Evolutionary conservation across 2,329 filamentous ascomycete genomes (phyloP), one percentile per base, ranked within the genome.

Genomic region (Fusarium mexicanum): DNA sequence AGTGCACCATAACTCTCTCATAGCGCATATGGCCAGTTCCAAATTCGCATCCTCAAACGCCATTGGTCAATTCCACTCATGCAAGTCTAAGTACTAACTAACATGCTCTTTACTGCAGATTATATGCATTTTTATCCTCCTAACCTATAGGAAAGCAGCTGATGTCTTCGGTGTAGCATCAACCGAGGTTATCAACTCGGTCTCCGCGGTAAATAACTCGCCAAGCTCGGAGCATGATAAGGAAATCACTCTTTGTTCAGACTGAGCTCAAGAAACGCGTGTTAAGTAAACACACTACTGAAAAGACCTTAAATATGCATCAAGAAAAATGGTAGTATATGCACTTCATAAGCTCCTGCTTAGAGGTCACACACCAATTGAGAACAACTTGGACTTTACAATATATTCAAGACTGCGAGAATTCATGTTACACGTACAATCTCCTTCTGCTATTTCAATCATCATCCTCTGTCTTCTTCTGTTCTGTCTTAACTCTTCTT

Each of bases 341-440:
- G 1, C 24, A 7, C 12, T 26, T 46, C 18, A 26, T 14, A 10
- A 14, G 12, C 17, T 26, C 8, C 44, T 20, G 12, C 24, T 26
- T 13, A 20, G 6, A 47, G 41, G 29, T 24, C 55, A 66, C 41
- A 20, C 3, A 14, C 1, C 18, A 18, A 24, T 16, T 22, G 11
- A 24, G 41, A 38, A 29, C 33, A 41, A 50, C 6, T 40, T 72
- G 57, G 71, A 71, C 67, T 74, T 74, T 69, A 65, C 70, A 72
- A 68, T 78, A 68, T 72, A 76, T 76, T 77, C 66, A 76, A 77
- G 64, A 76, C 72, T 70, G 69, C 73, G 26, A 64, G 72, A 76
- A 69, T 65, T 78, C 76, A 69, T 76, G 74, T 67, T 77, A 76
- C 70, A 77, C 76, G 70, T 78, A 77, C 76, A 76, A 74, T 73